Conservation (phyloP, 2,329 filamentous ascomycete species). For the Lanzia echinophila region DNA sequence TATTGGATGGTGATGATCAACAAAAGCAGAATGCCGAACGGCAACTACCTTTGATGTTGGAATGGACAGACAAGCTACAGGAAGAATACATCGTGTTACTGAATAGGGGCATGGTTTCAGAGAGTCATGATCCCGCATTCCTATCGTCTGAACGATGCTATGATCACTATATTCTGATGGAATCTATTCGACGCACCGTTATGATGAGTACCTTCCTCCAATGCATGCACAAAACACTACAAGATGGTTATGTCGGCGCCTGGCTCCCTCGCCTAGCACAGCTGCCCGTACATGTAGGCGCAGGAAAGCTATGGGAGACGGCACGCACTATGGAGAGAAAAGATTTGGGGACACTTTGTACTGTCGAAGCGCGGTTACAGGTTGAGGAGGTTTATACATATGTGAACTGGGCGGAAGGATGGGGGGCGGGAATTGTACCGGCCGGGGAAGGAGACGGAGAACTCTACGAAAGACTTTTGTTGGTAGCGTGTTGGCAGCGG, state of each 20-base stretch:
- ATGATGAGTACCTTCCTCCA: slow-evolving; percentile 18
- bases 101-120: background rate
- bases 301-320: slow-evolving; percentile 2
- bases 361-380: background rate
- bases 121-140: no score
- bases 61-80: slow-evolving; percentile 23
- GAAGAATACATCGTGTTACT: slow-evolving; percentile 2
- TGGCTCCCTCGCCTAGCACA: slow-evolving; percentile 9
- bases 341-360: background rate
- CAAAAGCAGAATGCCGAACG: slow-evolving; percentile 22
- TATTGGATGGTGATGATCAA: slow-evolving; percentile 25
- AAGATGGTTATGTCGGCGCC: slow-evolving; percentile 13
- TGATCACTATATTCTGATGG: slow-evolving; percentile 28
- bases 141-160: background rate
- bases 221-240: slow-evolving; percentile 10
- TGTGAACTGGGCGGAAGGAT: background rate
- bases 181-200: slow-evolving; percentile 29
- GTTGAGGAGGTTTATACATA: background rate
- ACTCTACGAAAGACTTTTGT: slow-evolving; percentile 7
- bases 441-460: background rate
- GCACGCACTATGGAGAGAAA: background rate
- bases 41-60: slow-evolving; percentile 20
- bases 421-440: background rate
- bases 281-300: slow-evolving; percentile 11
- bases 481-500: background rate